Conservation (phyloP, 768 basidiomycete species). For the Fomitopsis pulvina region DNA sequence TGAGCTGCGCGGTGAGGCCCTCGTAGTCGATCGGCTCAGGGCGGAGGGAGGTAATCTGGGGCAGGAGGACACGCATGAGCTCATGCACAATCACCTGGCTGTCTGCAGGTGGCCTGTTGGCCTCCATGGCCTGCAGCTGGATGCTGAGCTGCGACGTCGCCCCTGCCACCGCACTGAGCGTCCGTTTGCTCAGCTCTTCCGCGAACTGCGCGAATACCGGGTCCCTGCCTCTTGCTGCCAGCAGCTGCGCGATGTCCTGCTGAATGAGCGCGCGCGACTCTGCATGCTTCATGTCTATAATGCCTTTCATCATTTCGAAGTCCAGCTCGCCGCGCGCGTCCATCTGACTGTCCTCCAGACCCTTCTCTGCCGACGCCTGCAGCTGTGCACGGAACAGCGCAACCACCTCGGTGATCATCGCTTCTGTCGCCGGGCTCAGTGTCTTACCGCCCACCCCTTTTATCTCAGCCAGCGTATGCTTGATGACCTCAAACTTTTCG, state of each 20-base stretch:
- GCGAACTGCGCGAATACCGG: constrained; percentile 28
- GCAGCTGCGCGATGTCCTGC: constrained; percentile 48
- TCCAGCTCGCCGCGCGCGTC: constrained; percentile 76
- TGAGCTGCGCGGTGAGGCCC: constrained; percentile 61
- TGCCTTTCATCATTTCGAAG: constrained; percentile 65
- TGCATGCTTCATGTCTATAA: constrained; percentile 61
- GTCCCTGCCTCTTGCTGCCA: constrained; percentile 33
- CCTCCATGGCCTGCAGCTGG: constrained; percentile 47
- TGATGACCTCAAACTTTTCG: constrained; percentile 54
- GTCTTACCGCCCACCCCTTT: constrained; percentile 13
- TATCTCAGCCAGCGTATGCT: constrained; percentile 29
- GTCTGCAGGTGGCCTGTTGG: constrained; percentile 35
- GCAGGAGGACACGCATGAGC: constrained; percentile 48
- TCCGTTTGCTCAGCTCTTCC: constrained; percentile 53
- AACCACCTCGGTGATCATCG: constrained; percentile 60
- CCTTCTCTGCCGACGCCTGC: constrained; percentile 51
- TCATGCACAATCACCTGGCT: constrained; percentile 58
- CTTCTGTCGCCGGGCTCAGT: constrained; percentile 44
- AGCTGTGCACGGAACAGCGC: constrained; percentile 63
- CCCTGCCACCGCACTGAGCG: constrained; percentile 52
- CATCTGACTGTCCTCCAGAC: constrained; percentile 54
- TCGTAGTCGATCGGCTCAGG: constrained; percentile 75
- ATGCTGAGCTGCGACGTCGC: constrained; percentile 51
- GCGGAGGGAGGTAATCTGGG: constrained; percentile 54
- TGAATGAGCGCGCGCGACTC: constrained; percentile 53